Evolutionary conservation across 371 early-diverging fungal genomes (phyloP).

Genomic region (Mortierella sp.): DNA sequence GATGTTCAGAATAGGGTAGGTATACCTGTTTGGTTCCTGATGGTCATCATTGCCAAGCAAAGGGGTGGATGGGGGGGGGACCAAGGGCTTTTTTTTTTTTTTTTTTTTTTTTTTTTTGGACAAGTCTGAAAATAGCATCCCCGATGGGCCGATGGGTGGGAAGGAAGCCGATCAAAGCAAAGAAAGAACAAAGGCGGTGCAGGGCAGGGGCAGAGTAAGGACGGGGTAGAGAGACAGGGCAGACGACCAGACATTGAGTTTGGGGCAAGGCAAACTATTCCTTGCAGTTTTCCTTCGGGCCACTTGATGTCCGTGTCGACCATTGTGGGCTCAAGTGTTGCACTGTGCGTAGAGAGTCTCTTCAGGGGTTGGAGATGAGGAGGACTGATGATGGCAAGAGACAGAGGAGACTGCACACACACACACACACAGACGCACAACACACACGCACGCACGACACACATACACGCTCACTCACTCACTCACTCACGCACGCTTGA

Average conservation of each 20-base stretch:
- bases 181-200: conserved; percentile 55
- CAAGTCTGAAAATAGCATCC: not conserved
- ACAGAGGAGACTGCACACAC: too few relatives aligned
- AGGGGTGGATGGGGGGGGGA: not conserved
- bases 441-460: too few relatives aligned
- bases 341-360: not conserved
- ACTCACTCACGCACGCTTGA: too few relatives aligned
- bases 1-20: conserved; percentile 2
- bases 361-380: not conserved
- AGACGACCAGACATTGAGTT: conserved; percentile 37
- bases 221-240: too few relatives aligned
- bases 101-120: conserved; percentile 3
- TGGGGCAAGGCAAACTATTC: not conserved
- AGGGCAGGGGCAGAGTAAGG: too few relatives aligned
- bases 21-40: not conserved
- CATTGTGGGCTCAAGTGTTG: conserved; percentile 3
- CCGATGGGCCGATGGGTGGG: not conserved
- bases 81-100: conserved; percentile 10
- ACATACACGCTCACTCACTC: too few relatives aligned
- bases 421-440: too few relatives aligned
- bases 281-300: too few relatives aligned
- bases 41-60: not conserved
- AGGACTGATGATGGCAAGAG: too few relatives aligned
- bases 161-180: conserved; percentile 45
- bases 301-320: not conserved